Conservation (phyloP, 2,329 filamentous ascomycete species). For the Nothopassalora personata region DNA sequence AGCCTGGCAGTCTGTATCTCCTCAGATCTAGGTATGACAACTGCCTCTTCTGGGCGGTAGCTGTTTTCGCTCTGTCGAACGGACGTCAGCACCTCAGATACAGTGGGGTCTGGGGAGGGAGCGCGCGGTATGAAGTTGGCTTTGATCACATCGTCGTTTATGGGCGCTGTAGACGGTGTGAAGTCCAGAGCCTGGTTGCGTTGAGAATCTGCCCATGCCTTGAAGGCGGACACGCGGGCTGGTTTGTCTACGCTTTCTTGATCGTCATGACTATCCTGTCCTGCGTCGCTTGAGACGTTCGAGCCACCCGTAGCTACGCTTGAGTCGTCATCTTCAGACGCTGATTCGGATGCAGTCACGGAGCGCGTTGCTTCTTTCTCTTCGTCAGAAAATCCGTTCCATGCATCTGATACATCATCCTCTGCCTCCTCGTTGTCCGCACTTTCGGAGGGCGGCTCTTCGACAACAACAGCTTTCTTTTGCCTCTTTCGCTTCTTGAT, state of each 20-base stretch:
- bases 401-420: slow-evolving; percentile 27
- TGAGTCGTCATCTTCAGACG: neutral
- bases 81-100: slow-evolving; percentile 58
- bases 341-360: slow-evolving; percentile 8
- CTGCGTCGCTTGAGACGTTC: slow-evolving; percentile 18
- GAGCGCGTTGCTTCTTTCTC: slow-evolving; percentile 31
- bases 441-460: neutral
- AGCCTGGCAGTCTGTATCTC: slow-evolving; percentile 74
- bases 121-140: slow-evolving; percentile 63
- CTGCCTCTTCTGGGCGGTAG: slow-evolving; percentile 66
- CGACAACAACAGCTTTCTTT: slow-evolving; percentile 22
- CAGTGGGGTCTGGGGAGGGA: slow-evolving; percentile 65
- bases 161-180: slow-evolving; percentile 45
- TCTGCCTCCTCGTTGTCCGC: slow-evolving; percentile 4
- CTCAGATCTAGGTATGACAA: slow-evolving; percentile 62
- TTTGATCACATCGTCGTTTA: slow-evolving; percentile 33
- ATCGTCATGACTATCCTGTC: slow-evolving; percentile 36
- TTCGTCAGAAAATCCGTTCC: slow-evolving; percentile 20
- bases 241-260: slow-evolving; percentile 31
- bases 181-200: slow-evolving; percentile 78
- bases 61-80: slow-evolving; percentile 44
- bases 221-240: slow-evolving; percentile 66
- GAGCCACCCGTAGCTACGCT: neutral
- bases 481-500: slow-evolving; percentile 70
- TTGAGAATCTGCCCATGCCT: slow-evolving; percentile 83